A percentile compares a stretch with the other conserved stretches of the same genome.
These are phyloP conservation scores for Annulohypoxylon truncatum DNA, from an alignment of 2,329 filamentous ascomycete genomes.

Conservation along the genomic window DNA sequence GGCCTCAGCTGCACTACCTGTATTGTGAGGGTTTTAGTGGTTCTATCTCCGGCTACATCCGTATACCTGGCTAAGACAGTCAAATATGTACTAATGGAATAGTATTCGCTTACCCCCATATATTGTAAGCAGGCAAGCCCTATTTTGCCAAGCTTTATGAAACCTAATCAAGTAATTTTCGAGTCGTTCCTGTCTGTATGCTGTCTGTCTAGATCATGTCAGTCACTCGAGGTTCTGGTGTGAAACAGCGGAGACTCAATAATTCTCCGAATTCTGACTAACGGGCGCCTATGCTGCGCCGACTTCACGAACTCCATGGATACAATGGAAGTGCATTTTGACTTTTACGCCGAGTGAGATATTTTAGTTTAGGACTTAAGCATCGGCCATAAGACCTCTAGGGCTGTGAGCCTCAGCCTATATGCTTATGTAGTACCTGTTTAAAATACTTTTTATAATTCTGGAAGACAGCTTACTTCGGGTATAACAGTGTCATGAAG, in stretches of 20 bases:
- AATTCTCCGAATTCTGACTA: background rate
- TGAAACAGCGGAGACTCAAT: background rate
- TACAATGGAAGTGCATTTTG: background rate
- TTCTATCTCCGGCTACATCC: background rate
- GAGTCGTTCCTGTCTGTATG: background rate
- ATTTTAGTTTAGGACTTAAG: background rate
- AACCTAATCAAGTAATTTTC: constrained; percentile 6
- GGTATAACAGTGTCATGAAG: background rate
- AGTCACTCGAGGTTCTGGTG: background rate
- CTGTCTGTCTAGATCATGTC: background rate
- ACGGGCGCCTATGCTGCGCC: background rate
- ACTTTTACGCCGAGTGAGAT: background rate
- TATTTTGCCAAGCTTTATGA: constrained; percentile 8
- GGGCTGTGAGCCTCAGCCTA: background rate
- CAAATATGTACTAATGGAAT: background rate
- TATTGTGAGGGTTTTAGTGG: background rate
- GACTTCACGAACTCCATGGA: background rate
- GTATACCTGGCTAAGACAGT: background rate
- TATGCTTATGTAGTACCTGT: background rate
- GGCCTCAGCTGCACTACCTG: background rate
- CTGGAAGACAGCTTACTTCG: background rate
- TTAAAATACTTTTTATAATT: background rate
- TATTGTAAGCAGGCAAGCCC: background rate
- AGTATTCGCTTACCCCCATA: background rate
- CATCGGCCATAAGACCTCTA: background rate